Evolutionary conservation across 257 asterid species (phyloP), one percentile per base, ranked within the genome.

Genomic region (Orobanche coerulescens): DNA sequence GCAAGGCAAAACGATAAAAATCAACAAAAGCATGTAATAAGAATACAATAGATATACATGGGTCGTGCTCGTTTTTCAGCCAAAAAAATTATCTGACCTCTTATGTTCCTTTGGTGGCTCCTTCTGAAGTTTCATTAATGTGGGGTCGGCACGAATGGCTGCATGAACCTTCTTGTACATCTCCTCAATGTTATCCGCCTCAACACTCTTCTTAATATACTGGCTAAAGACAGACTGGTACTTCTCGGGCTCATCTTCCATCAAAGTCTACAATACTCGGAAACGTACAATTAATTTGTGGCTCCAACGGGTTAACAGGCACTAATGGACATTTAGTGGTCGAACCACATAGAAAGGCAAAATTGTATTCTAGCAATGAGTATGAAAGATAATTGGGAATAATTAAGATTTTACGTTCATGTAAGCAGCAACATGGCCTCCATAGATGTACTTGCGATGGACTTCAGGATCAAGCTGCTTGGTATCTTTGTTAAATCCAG

Each of bases 131-230:
- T 30, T 30, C 36, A 2, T 30, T 30, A 2, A 30, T 30, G 36
- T 30, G 36, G 36, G 36, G 36, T 53, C 59, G 0, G 39, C 59
- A 2, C 59, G 37, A 28, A 53, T 53, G 22, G 59, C 59, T n/a
- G 59, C 59, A 53, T 53, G 59, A 3, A 53, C 59, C 59, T 53
- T 53, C 42, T 53, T 53, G 59, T 53, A 53, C 59, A 53, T 14
- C 12, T 25, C 59, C 37, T 53, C 59, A 15, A 53, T 53, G 59
- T n/a, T 53, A 30, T 30, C 36, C 7, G 3, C 36, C 7, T 30
- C 36, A 30, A 30, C 36, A 7, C 36, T 7, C 36, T 30, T 30
- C 36, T 30, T 30, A 7, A 30, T 30, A 30, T 30, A 30, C 36
- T 30, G 36, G 36, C 36, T 30, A 30, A 30, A 30, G 5, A 30